phyloP scores from a whole-genome alignment of 2,329 filamentous ascomycete genomes.

The Fusarium cyanostomum region DNA sequence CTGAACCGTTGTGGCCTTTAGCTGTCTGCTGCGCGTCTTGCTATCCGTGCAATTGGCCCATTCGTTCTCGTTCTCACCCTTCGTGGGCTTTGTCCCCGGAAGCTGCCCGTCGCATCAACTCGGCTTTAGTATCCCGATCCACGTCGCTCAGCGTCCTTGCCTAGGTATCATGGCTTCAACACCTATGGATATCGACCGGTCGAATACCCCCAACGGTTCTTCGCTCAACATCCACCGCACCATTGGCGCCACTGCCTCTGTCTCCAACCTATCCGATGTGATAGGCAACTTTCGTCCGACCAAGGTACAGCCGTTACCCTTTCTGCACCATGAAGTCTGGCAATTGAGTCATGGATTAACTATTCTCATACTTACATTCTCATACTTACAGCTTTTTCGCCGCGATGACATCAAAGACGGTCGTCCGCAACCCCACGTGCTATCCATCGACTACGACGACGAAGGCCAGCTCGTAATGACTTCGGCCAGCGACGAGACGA shows the following conservation, averaged over 20 bases:
- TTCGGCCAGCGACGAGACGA: conserved; percentile 90
- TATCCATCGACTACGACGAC: conserved; percentile 96
- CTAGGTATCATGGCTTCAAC: conserved; percentile 61
- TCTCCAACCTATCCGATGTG: conserved; percentile 79
- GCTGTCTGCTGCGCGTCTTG: not conserved
- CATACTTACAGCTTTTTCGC: conserved; percentile 60
- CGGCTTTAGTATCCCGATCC: not conserved
- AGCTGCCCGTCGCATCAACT: not conserved
- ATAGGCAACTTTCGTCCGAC: conserved; percentile 81
- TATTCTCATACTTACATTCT: not conserved
- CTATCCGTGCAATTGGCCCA: not conserved
- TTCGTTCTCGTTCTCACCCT: not conserved
- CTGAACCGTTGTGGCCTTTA: not conserved
- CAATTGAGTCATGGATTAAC: not conserved
- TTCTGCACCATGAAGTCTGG: not conserved
- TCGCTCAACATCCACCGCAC: conserved; percentile 62
- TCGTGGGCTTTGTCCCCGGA: conserved; percentile 9
- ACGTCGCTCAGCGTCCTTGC: not conserved
- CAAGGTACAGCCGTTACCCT: conserved; percentile 67
- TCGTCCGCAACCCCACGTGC: conserved; percentile 70
- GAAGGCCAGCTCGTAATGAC: conserved; percentile 92
- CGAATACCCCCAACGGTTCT: conserved; percentile 52
- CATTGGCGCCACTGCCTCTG: conserved; percentile 54
- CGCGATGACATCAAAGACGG: conserved; percentile 65
- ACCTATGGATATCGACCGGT: conserved; percentile 66